Base-by-base conservation (phyloP, 805 yeast genomes). In the Candida boleticola region DNA sequence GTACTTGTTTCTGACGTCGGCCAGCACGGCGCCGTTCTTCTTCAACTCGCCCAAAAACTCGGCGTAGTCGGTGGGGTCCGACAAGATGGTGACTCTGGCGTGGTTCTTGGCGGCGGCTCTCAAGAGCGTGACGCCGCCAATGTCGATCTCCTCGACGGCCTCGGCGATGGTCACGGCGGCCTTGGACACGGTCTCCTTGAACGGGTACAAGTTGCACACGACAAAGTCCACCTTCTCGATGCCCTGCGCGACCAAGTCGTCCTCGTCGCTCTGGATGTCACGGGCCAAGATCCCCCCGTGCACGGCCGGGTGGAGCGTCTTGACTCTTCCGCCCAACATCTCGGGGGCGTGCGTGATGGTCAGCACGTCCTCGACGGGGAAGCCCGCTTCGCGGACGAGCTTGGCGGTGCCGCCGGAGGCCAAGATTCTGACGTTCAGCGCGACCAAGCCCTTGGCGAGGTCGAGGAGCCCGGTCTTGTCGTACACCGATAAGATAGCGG, bases 61-160 rank as follows among this genome's bases (percentile, higher is more conserved):
- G 41, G 97, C 81, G 72, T 93, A 93, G 70, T 93, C 99, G 40
- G 74, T 74, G 51, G 99, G 99, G 71, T 93, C 99, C 23, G 96
- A 86, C 58, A 93, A 76, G 51, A 93, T 90, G 47, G 97, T 87
- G 44, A 93, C 99, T 71, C 99, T 83, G 48, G 93, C 75, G 68
- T 93, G 99, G 74, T 93, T 93, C 75, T 93, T 93, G 50, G 99
- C 99, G 46, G 99, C 99, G 36, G 99, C 99, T 71, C 99, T 84
- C 63, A 93, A 77, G 51, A 93, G 75, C 35, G 99, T 93, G 46
- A 93, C 99, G 65, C 99, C 75, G 58, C 99, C 99, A 61, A 93
- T 93, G 64, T 93, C 99, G 56, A 93, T 84, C 69, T 93, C 98
- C 74, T 93, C 99, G 41, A 93, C 97, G 17, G 99, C 99, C 74